Evolutionary conservation across 306 rosid species (phyloP).

Genomic region (Cucumis hystrix): DNA sequence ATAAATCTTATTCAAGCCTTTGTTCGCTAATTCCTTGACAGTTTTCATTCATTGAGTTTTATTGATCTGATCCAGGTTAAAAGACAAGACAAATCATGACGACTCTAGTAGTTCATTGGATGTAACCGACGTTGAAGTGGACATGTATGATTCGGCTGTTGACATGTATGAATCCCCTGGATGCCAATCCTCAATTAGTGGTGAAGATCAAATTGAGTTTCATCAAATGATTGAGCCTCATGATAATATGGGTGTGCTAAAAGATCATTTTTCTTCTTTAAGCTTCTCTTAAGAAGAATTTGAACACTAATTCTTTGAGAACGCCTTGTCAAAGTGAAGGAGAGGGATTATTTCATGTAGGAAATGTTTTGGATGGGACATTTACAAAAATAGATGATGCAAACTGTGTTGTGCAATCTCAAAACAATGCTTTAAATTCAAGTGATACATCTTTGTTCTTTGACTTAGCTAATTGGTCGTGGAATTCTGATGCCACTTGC

Average conservation of each 20-base stretch:
- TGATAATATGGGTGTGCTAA: constrained; percentile 20
- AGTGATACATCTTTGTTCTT: constrained; percentile 21
- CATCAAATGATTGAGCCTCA: constrained; percentile 32
- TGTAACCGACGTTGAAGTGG: constrained; percentile 25
- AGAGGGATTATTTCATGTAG: constrained; percentile 14
- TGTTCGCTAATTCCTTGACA: constrained; percentile 6
- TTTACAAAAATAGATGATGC: constrained; percentile 21
- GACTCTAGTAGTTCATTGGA: constrained; percentile 42
- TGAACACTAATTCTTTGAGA: constrained; percentile 22
- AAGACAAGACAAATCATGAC: constrained; percentile 27
- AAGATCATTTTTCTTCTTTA: constrained; percentile 44
- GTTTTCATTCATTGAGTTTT: constrained; percentile 5
- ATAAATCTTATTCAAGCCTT: background rate
- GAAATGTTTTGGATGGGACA: constrained; percentile 14
- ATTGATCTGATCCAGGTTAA: constrained; percentile 32
- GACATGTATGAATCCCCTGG: constrained; percentile 42
- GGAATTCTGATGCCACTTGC: constrained; percentile 17
- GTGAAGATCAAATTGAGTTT: constrained; percentile 43
- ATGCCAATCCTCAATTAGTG: constrained; percentile 34
- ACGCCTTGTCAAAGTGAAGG: constrained; percentile 28
- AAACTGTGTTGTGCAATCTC: constrained; percentile 18
- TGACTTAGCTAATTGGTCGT: constrained; percentile 23
- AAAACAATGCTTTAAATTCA: constrained; percentile 15
- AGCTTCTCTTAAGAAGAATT: constrained; percentile 31
- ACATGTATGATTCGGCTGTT: constrained; percentile 19